Base-by-base conservation (phyloP, 2,329 filamentous ascomycete species). In the Fusarium compactum region DNA sequence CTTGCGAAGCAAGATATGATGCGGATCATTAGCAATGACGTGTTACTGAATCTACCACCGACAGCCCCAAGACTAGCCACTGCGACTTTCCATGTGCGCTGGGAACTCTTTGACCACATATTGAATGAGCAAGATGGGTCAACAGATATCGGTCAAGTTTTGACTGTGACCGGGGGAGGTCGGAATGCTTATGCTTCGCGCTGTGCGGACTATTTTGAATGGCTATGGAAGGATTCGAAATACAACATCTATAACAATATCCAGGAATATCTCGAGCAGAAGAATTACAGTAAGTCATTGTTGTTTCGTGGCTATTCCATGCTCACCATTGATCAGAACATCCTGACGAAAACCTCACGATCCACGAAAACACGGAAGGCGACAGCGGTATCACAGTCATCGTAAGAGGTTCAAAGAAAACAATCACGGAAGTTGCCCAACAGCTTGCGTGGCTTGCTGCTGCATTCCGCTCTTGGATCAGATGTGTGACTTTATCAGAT, bases 21-120 rank as follows among this genome's bases (percentile, higher is more conserved):
- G 40, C 3, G 5, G 12, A 43, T 22, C 8, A 20, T 43, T 14
- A 22, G n/a, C 8, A 7, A 22, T 5, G 40, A 22, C 11, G 18
- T 43, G 14, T 15, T 8, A 22, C n/a, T 12, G 8, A 43, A 22
- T 22, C 40, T 14, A 22, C n/a, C 40, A 43, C 11, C 14, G 40
- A 43, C 2, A 22, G 14, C 6, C 8, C 11, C 22, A 15, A 1
- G 11, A 8, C 8, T 14, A 15, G 5, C 6, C 5, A 43, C 1
- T 15, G 40, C 40, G 40, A 15, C 8, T 20, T 43, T 43, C 40
- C n/a, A 43, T 15, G 40, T 43, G 11, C 7, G 40, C 22, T 43
- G 40, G 40, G 40, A 43, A 14, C 7, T 12, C 14, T 22, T 12
- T 43, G n/a, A 22, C n/a, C 14, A 43, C n/a, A 43, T 43, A 9